Conservation (phyloP, 495 filamentous ascomycete species). For the Penicillium malachiteum region DNA sequence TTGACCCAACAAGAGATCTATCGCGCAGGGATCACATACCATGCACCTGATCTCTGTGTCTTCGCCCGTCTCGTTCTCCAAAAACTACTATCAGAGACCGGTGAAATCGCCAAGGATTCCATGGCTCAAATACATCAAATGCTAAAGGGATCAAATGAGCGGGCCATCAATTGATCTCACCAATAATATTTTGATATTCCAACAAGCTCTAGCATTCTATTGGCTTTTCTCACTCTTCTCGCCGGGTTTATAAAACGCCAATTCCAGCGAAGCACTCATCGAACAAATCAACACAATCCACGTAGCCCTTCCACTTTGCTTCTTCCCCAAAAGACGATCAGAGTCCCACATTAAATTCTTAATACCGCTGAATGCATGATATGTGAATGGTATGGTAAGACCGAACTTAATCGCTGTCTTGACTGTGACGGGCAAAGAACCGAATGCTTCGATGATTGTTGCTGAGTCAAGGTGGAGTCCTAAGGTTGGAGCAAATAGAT, state of each 20-base stretch:
- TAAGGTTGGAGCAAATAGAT: conserved; percentile 68
- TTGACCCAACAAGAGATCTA: conserved; percentile 12
- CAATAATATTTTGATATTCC: not conserved
- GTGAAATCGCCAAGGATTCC: conserved; percentile 12
- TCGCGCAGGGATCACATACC: conserved; percentile 16
- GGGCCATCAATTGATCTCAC: not conserved
- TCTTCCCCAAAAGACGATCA: conserved; percentile 9
- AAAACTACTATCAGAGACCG: conserved; percentile 9
- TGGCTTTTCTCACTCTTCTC: not conserved
- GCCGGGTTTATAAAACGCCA: conserved; percentile 5
- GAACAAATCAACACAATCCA: conserved; percentile 14
- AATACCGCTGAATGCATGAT: conserved; percentile 15
- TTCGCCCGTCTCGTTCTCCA: conserved; percentile 12
- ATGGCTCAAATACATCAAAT: conserved; percentile 16
- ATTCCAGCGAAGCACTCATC: conserved; percentile 8
- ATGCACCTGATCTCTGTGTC: conserved; percentile 13
- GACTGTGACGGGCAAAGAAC: conserved; percentile 54
- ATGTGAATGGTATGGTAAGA: conserved; percentile 14
- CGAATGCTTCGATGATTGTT: conserved; percentile 66
- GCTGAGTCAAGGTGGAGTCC: conserved; percentile 73
- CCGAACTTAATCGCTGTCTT: conserved; percentile 64
- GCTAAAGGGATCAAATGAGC: conserved; percentile 3
- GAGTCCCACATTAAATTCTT: conserved; percentile 17
- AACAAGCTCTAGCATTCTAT: not conserved
- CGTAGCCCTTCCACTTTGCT: conserved; percentile 6